phyloP scores from a whole-genome alignment of 306 rosid species.

The Acacia acuminata region DNA sequence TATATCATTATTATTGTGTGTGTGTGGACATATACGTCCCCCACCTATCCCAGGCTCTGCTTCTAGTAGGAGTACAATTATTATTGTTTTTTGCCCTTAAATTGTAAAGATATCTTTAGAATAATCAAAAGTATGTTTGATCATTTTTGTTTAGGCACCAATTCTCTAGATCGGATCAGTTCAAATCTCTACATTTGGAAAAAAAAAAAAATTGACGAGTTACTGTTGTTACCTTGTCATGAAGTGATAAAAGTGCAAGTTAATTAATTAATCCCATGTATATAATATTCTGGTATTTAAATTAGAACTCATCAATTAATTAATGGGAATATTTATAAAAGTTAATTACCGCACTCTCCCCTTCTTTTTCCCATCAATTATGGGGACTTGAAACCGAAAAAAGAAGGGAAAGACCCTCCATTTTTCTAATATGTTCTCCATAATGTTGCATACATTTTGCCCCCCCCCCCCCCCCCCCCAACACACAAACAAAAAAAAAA shows the following conservation, averaged over 20 bases:
- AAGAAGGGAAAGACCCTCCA: neutral
- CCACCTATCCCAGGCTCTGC: neutral
- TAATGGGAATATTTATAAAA: neutral
- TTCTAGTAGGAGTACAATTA: slow-evolving; percentile 38
- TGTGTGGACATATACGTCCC: neutral
- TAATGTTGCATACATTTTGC: neutral
- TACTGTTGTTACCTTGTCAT: neutral
- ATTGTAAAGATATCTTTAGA: neutral
- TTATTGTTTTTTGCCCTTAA: slow-evolving; percentile 14
- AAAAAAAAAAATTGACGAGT: neutral
- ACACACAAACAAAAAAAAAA: neutral
- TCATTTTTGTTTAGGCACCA: neutral
- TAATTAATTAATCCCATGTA: too few species aligned
- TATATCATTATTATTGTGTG: neutral
- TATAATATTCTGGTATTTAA: neutral
- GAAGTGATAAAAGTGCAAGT: neutral
- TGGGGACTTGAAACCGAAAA: neutral
- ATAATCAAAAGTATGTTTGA: neutral
- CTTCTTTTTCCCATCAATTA: neutral
- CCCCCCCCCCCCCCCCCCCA: neutral
- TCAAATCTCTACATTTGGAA: neutral
- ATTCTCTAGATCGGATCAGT: neutral
- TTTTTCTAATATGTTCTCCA: neutral
- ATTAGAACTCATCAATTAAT: neutral
- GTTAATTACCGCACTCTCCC: neutral